Percentiles rank a stretch among this genome's conserved stretches.
These are phyloP conservation scores for Cudoniella acicularis DNA, from an alignment of 495 filamentous ascomycete genomes.

Conservation along the genomic window DNA sequence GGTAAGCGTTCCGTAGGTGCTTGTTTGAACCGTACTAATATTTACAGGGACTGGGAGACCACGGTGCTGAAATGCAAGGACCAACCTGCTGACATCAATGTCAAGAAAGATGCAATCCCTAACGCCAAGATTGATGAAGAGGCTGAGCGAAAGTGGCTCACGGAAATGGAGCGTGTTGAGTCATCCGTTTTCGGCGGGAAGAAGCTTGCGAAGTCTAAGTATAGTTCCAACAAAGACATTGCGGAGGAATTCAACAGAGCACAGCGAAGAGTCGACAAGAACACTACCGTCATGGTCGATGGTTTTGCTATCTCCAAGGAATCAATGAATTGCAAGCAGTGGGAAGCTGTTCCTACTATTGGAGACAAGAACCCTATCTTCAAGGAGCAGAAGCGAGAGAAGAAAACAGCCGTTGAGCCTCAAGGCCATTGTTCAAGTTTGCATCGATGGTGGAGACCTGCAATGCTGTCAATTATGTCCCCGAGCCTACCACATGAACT, in stretches of 20 bases:
- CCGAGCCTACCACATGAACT: constrained; percentile 51
- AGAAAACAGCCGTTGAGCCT: constrained; percentile 40
- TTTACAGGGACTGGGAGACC: constrained; percentile 41
- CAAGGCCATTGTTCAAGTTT: constrained; percentile 57
- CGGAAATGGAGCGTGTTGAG: constrained; percentile 55
- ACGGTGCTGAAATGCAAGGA: constrained; percentile 56
- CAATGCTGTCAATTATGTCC: constrained; percentile 52
- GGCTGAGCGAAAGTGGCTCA: constrained; percentile 57
- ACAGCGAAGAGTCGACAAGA: constrained; percentile 50
- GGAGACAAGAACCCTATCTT: constrained; percentile 51
- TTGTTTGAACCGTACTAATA: constrained; percentile 8
- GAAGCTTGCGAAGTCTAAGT: constrained; percentile 34
- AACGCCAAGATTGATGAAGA: constrained; percentile 35
- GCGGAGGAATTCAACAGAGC: constrained; percentile 41
- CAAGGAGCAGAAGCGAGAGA: constrained; percentile 40
- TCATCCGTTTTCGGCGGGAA: constrained; percentile 59
- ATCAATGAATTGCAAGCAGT: constrained; percentile 47
- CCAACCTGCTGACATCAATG: constrained; percentile 40
- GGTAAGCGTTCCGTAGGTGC: constrained; percentile 28
- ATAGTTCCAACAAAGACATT: constrained; percentile 33
- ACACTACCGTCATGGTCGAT: constrained; percentile 56
- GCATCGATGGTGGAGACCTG: constrained; percentile 46
- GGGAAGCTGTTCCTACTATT: constrained; percentile 57
- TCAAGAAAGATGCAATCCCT: constrained; percentile 27
- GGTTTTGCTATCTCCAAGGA: constrained; percentile 59